Evolutionary conservation across 2,329 filamentous ascomycete genomes (phyloP).

Genomic region (Monilinia laxa): DNA sequence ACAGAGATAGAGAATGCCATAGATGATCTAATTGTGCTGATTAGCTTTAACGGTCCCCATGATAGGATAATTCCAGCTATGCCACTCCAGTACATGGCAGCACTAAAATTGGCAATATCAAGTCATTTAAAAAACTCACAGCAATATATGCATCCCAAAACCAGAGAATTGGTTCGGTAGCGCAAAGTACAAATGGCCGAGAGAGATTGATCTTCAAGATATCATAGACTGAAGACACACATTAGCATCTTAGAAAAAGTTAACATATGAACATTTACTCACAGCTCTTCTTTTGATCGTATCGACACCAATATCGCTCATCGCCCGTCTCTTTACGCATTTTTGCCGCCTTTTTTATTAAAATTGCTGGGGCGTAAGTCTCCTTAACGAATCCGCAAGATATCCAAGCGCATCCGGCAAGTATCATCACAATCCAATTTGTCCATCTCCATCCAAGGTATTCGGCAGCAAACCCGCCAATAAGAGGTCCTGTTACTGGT

Average conservation of each 20-base stretch:
- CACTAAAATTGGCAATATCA: background rate
- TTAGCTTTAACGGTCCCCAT: background rate
- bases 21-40: slow-evolving; percentile 56
- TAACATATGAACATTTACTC: background rate
- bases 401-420: slow-evolving; percentile 60
- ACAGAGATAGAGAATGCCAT: slow-evolving; percentile 84
- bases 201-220: slow-evolving; percentile 74
- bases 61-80: background rate
- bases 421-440: slow-evolving; percentile 76
- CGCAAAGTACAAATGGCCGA: slow-evolving; percentile 73
- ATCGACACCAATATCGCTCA: slow-evolving; percentile 73
- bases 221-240: slow-evolving; percentile 54
- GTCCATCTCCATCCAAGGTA: slow-evolving; percentile 86
- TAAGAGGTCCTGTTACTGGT: slow-evolving; percentile 62
- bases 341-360: slow-evolving; percentile 64
- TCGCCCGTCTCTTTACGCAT: slow-evolving; percentile 69
- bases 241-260: slow-evolving; percentile 11
- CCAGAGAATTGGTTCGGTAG: slow-evolving; percentile 78
- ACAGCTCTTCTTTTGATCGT: slow-evolving; percentile 42
- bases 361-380: slow-evolving; percentile 71
- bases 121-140: slow-evolving; percentile 28
- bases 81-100: background rate
- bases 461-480: slow-evolving; percentile 78
- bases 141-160: slow-evolving; percentile 69
- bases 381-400: slow-evolving; percentile 64